Evolutionary conservation across 2,329 filamentous ascomycete species (phyloP).

Genomic region (Dendrostoma leiphaemia): DNA sequence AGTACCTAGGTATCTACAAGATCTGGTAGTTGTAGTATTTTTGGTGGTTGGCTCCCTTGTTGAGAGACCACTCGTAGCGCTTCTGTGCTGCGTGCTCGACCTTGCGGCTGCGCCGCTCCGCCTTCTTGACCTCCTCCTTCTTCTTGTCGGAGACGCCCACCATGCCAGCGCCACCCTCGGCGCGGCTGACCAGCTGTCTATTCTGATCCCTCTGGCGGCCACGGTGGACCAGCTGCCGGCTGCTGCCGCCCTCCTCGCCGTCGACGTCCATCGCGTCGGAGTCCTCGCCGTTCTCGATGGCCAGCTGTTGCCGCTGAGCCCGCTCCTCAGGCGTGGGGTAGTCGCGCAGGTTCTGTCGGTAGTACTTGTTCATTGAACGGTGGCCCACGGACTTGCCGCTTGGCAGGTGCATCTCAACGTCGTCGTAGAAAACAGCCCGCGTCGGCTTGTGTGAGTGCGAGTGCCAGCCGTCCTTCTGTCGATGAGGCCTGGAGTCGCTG

Average conservation of each 20-base stretch:
- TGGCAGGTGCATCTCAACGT: conserved; percentile 90
- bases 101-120: conserved; percentile 68
- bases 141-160: conserved; percentile 72
- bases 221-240: conserved; percentile 33
- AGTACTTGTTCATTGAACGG: conserved; percentile 83
- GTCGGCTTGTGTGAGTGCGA: conserved; percentile 76
- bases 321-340: conserved; percentile 80
- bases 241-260: conserved; percentile 30
- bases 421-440: conserved; percentile 81
- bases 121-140: conserved; percentile 64
- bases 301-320: conserved; percentile 53
- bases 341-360: conserved; percentile 84
- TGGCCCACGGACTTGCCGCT: conserved; percentile 88
- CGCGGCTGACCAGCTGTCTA: conserved; percentile 61
- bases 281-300: conserved; percentile 47
- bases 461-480: conserved; percentile 74
- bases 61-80: conserved; percentile 66
- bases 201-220: conserved; percentile 39
- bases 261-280: conserved; percentile 40
- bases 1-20: too few species aligned
- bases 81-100: conserved; percentile 60
- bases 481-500: conserved; percentile 68
- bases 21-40: conserved; percentile 54
- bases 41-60: conserved; percentile 75
- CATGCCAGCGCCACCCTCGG: conserved; percentile 75